Base-by-base conservation (phyloP, 2,329 filamentous ascomycete genomes). In the Exophiala oligosperma region DNA sequence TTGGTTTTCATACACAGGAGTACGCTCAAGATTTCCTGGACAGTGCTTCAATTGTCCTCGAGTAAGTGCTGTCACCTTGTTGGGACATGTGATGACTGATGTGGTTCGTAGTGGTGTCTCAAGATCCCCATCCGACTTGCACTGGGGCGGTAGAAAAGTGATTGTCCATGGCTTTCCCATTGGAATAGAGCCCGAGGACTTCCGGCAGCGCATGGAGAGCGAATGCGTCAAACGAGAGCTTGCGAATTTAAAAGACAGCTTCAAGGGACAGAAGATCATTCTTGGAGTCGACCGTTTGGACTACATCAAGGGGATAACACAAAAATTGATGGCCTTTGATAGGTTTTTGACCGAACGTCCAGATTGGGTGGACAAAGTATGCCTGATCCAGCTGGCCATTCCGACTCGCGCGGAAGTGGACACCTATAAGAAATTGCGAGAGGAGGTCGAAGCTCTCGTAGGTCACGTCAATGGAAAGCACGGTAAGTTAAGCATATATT, bases 1-100 rank as follows among this genome's bases (percentile, higher is more conserved):
- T 97, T 67, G 92, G 92, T n/a, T 97, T 97, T 78, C 93, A 97
- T 75, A 97, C 92, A n/a, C 95, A 96, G 76, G 91, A 96, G 76
- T 97, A 97, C 69, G 91, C 91, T 28, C 83, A 91, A 52, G 92
- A 97, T 74, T 96, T 97, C 76, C 78, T 96, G 57, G 93, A 90
- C 74, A 92, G 89, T 69, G 96, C 92, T 76, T 91, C 89, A 14
- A 86, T 90, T 62, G 92, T 96, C 61, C 79, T 95, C 79, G 88
- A 78, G 43, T 59, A 38, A 38, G 56, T 73, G 81, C 74, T 23
- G 51, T 26, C 5, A 28, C 21, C 28, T 23, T 51, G 28, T 12
- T 17, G 14, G 3, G 2, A 17, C 11, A 28, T 14, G 12, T 29
- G 2, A 4, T 37, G 6, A 2, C 51, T 54, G 40, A 54, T 41